phyloP scores from a whole-genome alignment of 148 eudicot species.

The Linanthus parryae region DNA sequence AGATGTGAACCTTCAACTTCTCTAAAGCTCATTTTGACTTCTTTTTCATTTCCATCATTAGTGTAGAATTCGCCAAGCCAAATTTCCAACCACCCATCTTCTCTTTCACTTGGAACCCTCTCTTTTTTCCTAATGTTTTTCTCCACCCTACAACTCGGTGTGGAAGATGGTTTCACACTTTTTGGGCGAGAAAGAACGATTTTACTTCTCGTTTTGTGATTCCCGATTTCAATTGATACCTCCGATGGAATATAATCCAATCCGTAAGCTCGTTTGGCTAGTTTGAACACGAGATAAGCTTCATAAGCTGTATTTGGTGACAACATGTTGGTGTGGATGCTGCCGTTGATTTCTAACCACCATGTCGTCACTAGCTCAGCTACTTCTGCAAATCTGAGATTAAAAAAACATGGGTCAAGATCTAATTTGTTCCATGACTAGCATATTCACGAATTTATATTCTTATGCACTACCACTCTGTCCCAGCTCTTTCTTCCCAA shows the following conservation, averaged over 20 bases:
- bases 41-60: conserved; percentile 6
- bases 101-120: conserved; percentile 11
- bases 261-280: conserved; percentile 47
- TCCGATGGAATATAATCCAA: conserved; percentile 46
- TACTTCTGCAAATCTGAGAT: conserved; percentile 42
- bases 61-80: conserved; percentile 19
- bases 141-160: conserved; percentile 16
- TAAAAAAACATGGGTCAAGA: too few relatives aligned
- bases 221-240: conserved; percentile 32
- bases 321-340: conserved; percentile 14
- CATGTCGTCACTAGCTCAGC: conserved; percentile 44
- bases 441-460: too few relatives aligned
- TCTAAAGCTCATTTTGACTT: conserved; percentile 40
- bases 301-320: conserved; percentile 42
- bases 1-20: conserved; percentile 38
- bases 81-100: conserved; percentile 44
- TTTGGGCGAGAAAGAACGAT: conserved; percentile 16
- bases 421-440: too few relatives aligned
- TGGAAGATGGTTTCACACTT: conserved; percentile 7
- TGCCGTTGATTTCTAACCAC: conserved; percentile 58
- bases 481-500: too few relatives aligned
- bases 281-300: conserved; percentile 40
- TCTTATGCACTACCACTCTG: too few relatives aligned
- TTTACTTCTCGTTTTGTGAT: conserved; percentile 15
- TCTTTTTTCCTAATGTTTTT: conserved; percentile 8